Evolutionary conservation across 345 rosid genomes (phyloP).

Genomic region (Camelina neglecta): DNA sequence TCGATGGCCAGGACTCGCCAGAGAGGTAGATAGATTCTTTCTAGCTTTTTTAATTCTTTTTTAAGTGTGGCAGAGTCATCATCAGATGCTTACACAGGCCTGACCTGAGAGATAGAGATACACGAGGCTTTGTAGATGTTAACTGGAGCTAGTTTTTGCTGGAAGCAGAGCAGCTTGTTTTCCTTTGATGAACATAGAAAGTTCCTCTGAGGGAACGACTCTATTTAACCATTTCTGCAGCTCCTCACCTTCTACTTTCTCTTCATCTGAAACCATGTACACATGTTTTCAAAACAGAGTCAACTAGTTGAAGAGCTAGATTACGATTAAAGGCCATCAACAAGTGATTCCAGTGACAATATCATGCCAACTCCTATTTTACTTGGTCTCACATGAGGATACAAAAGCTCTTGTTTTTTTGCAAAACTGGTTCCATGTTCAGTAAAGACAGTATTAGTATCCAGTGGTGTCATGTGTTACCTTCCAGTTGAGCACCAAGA

Average conservation of each 20-base stretch:
- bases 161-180: slow-evolving; percentile 61
- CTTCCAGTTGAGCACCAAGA: slow-evolving; percentile 93
- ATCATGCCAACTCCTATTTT: not conserved
- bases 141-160: slow-evolving; percentile 44
- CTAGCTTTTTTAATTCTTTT: slow-evolving; percentile 26
- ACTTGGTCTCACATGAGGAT: slow-evolving; percentile 4
- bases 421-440: not conserved
- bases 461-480: slow-evolving; percentile 47
- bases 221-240: slow-evolving; percentile 72
- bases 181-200: slow-evolving; percentile 59
- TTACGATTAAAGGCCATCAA: not conserved
- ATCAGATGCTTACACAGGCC: slow-evolving; percentile 28
- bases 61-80: slow-evolving; percentile 19
- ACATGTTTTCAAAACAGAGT: slow-evolving; percentile 22
- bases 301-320: slow-evolving; percentile 12
- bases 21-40: slow-evolving; percentile 10
- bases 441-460: not conserved
- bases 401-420: not conserved
- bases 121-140: slow-evolving; percentile 6
- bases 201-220: slow-evolving; percentile 78
- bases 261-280: slow-evolving; percentile 58
- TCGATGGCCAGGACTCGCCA: not conserved
- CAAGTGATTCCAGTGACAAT: not conserved
- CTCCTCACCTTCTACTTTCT: slow-evolving; percentile 93
- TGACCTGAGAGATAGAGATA: slow-evolving; percentile 1